Evolutionary conservation across 75 land plant genomes (phyloP).

Genomic region (Adiantum capillusveneris): DNA sequence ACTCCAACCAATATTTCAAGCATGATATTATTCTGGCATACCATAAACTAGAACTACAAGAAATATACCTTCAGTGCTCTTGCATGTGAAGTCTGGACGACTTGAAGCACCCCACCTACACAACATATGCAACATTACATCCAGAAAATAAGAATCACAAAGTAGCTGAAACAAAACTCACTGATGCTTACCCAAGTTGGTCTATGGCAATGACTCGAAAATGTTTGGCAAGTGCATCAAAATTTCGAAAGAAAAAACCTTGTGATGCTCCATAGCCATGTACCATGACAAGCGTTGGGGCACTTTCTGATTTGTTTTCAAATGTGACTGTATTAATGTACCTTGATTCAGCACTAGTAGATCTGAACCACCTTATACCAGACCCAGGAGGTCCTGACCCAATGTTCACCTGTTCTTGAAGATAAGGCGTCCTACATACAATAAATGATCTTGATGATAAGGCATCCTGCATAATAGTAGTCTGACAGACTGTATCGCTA

Average conservation of each 20-base stretch:
- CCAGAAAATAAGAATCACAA: constrained; percentile 1
- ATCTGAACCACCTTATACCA: constrained; percentile 78
- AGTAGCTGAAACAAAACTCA: constrained; percentile 3
- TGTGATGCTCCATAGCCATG: constrained; percentile 98
- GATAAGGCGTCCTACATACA: constrained; percentile 62
- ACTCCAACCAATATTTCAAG: too few species aligned
- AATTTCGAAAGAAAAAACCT: constrained; percentile 94
- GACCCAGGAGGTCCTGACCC: constrained; percentile 93
- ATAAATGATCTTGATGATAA: not conserved
- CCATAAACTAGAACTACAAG: too few species aligned
- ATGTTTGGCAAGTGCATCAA: constrained; percentile 76
- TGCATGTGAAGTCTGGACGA: constrained; percentile 95
- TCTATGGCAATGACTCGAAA: constrained; percentile 85
- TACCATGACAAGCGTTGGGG: constrained; percentile 89
- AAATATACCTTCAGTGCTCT: constrained; percentile 96
- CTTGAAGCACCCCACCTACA: constrained; percentile 98
- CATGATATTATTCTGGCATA: too few species aligned
- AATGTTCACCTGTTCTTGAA: constrained; percentile 81
- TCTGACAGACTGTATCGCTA: too few species aligned
- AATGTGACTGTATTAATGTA: constrained; percentile 90
- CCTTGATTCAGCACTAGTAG: constrained; percentile 68
- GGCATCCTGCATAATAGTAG: too few species aligned
- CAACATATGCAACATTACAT: constrained; percentile 4
- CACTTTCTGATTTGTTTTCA: constrained; percentile 35
- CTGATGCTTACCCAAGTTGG: constrained; percentile 98